Percentiles rank a stretch among this genome's conserved stretches.
Evolutionary conservation across 1,139 yeast species (phyloP).

Genomic region (Saccharomyces hybrid): DNA sequence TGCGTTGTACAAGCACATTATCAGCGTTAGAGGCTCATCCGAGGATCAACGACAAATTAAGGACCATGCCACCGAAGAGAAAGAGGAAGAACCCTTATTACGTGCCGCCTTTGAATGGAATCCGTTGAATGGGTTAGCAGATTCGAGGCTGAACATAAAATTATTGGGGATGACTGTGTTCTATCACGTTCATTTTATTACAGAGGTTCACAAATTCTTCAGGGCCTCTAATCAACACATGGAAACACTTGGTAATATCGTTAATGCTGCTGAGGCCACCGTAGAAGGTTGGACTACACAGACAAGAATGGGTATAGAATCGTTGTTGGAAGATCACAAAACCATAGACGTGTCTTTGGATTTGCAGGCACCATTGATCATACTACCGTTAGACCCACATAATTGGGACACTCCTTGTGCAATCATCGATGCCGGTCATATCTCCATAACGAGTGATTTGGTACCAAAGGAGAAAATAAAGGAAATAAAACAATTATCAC

Average conservation of each 20-base stretch:
- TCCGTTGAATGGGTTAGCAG: constrained; percentile 79
- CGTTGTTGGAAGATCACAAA: constrained; percentile 89
- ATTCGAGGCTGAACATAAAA: constrained; percentile 63
- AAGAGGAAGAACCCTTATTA: constrained; percentile 40
- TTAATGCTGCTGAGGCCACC: constrained; percentile 51
- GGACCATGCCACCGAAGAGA: constrained; percentile 11
- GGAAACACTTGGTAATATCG: too few species aligned
- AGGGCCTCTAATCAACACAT: constrained; percentile 73
- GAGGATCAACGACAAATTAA: background rate
- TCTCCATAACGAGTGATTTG: constrained; percentile 72
- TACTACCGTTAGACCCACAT: constrained; percentile 77
- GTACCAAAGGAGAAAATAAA: constrained; percentile 65
- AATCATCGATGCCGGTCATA: constrained; percentile 92
- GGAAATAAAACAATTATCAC: constrained; percentile 58
- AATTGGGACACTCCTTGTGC: constrained; percentile 84
- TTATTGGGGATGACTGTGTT: constrained; percentile 83
- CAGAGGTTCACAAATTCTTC: constrained; percentile 67
- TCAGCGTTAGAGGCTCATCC: constrained; percentile 57
- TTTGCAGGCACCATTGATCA: constrained; percentile 85
- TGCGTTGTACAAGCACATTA: constrained; percentile 73
- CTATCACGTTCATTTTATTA: constrained; percentile 75
- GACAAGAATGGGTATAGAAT: constrained; percentile 86
- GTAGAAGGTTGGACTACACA: constrained; percentile 85
- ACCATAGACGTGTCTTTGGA: constrained; percentile 79
- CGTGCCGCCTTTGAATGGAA: constrained; percentile 75